Evolutionary conservation across 1,284 basidiomycete genomes (phyloP).

Genomic region (Entoloma clypeatum): DNA sequence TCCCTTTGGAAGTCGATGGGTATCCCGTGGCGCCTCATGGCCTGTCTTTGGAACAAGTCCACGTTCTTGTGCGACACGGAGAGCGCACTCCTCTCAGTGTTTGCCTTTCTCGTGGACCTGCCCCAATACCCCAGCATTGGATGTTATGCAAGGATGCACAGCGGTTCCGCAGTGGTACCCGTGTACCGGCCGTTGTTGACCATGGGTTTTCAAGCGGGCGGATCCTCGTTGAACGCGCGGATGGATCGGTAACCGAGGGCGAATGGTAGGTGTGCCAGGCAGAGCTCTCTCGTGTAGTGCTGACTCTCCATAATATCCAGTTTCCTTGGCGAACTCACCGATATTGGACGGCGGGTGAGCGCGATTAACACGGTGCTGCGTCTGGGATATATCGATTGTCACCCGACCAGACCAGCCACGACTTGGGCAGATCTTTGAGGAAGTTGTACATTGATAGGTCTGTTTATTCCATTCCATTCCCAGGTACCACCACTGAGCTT

Average conservation of each 20-base stretch:
- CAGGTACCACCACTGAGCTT: not conserved
- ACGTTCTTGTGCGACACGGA: slow-evolving; percentile 75
- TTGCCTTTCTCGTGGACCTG: slow-evolving; percentile 57
- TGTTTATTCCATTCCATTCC: not conserved
- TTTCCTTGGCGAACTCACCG: slow-evolving; percentile 76
- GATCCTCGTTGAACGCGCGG: slow-evolving; percentile 51
- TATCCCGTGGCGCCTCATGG: slow-evolving; percentile 57
- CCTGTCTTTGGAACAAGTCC: slow-evolving; percentile 65
- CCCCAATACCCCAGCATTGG: slow-evolving; percentile 68
- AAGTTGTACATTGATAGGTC: slow-evolving; percentile 70
- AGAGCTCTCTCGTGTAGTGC: slow-evolving; percentile 5
- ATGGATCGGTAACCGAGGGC: slow-evolving; percentile 51
- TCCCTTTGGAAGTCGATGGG: slow-evolving; percentile 52
- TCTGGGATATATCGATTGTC: slow-evolving; percentile 9
- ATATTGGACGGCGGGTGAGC: slow-evolving; percentile 67
- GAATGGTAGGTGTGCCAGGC: slow-evolving; percentile 52
- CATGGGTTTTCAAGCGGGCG: slow-evolving; percentile 34
- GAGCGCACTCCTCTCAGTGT: slow-evolving; percentile 66
- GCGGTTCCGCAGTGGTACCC: slow-evolving; percentile 48
- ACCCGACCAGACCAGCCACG: slow-evolving; percentile 55
- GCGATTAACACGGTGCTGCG: slow-evolving; percentile 7
- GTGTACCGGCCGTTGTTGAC: slow-evolving; percentile 35
- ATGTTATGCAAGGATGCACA: slow-evolving; percentile 59
- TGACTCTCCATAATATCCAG: slow-evolving; percentile 34
- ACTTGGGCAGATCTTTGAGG: slow-evolving; percentile 59